These are phyloP conservation scores for Monosporozyma solicola DNA, from an alignment of 805 yeast species.

Conservation along the genomic window DNA sequence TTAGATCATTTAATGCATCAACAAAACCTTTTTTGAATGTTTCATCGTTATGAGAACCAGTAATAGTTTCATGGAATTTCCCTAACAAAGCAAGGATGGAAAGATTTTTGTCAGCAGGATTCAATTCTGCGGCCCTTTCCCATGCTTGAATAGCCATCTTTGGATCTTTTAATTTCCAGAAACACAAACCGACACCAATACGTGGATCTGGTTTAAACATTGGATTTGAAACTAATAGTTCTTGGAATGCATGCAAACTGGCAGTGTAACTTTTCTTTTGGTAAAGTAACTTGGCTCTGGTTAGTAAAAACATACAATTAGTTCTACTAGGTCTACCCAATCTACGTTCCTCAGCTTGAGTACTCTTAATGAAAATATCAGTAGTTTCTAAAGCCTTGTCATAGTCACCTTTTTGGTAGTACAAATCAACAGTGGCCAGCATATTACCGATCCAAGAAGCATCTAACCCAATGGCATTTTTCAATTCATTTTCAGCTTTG, in stretches of 20 bases:
- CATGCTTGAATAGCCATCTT: slow-evolving; percentile 73
- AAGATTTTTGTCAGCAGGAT: slow-evolving; percentile 52
- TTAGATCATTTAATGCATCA: slow-evolving; percentile 43
- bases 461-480: slow-evolving; percentile 41
- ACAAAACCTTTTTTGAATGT: slow-evolving; percentile 55
- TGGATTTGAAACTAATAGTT: slow-evolving; percentile 68
- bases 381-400: slow-evolving; percentile 66
- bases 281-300: slow-evolving; percentile 75
- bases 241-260: slow-evolving; percentile 78
- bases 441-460: slow-evolving; percentile 40
- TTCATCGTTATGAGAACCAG: slow-evolving; percentile 39
- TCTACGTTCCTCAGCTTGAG: slow-evolving; percentile 29
- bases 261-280: slow-evolving; percentile 61
- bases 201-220: slow-evolving; percentile 82
- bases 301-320: slow-evolving; percentile 68
- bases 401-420: slow-evolving; percentile 47
- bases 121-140: slow-evolving; percentile 66
- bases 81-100: slow-evolving; percentile 58
- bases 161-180: slow-evolving; percentile 77
- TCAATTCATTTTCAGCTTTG: slow-evolving; percentile 38
- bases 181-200: slow-evolving; percentile 89
- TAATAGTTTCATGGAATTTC: slow-evolving; percentile 53
- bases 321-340: slow-evolving; percentile 39
- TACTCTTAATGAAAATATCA: slow-evolving; percentile 45
- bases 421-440: slow-evolving; percentile 61